Evolutionary conservation across 768 basidiomycete species (phyloP), one percentile per base, ranked within the genome.

Genomic region (Tylopilus sp.): DNA sequence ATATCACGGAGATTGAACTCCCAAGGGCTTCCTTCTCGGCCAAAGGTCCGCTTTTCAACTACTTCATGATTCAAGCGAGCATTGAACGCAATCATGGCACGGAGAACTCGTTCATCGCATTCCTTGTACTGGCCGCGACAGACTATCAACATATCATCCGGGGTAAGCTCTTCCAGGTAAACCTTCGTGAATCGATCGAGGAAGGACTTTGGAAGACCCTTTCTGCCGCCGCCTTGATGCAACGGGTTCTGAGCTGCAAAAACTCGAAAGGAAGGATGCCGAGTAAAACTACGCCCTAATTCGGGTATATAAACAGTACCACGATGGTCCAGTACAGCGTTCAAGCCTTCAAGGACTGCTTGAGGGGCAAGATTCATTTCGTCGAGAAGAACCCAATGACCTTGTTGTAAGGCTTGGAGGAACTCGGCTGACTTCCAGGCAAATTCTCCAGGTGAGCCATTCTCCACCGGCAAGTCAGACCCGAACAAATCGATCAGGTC

Each of bases 301-400:
- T 98, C 97, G 3, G 97, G 97, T 38, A 99, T 87, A 69, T 86
- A 98, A 22, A 97, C 92, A 1, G 86, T 83, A 25, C 97, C 95
- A 46, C 97, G 85, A 69, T 98, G 95, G 69, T 99, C 97, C 26
- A 99, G 73, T 10, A 95, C 83, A 1, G 97, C 93, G 63, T 99
- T 99, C 36, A 99, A 80, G 25, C 97, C 97, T 71, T 99, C 97
- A 2, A 99, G 81, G 5, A 99, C 87, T 0, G 97, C 86, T 63
- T 99, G 95, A 26, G 95, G 91, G 0, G 95, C 95, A 35, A 99
- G 78, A 64, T 99, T 99, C 97, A 99, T 98, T 68, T 99, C 97
- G 64, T 99, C 97, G 10, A 99, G 79, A 6, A 99, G 81, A 6
- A 98, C 95, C 97, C 97, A 99, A 53, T 91, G 85, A 1, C 97